A percentile compares a stretch with the other conserved stretches of the same genome.
These are phyloP conservation scores for Vachellia collinsii DNA, from an alignment of 306 rosid genomes.

Conservation along the genomic window DNA sequence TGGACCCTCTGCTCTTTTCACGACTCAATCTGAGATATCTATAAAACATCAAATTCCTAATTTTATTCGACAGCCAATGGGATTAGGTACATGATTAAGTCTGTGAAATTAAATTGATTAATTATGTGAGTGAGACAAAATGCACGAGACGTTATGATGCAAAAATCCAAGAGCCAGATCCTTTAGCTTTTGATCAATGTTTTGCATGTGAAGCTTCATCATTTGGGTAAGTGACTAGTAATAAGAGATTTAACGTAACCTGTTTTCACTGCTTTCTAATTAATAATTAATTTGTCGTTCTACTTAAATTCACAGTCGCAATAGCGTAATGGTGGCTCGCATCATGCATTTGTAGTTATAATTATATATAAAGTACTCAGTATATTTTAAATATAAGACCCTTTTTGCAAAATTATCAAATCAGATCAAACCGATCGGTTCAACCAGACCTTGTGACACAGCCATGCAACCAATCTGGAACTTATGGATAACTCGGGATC, in stretches of 20 bases:
- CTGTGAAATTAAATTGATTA: neutral
- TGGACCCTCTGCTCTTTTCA: neutral
- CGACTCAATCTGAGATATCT: neutral
- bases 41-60: neutral
- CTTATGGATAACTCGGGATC: too few relatives aligned
- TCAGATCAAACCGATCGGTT: too few relatives aligned
- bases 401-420: too few relatives aligned
- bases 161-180: constrained; percentile 53
- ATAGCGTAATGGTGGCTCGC: constrained; percentile 20
- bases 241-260: neutral
- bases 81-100: neutral
- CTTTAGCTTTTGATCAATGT: constrained; percentile 36
- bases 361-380: too few relatives aligned
- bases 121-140: neutral
- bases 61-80: neutral
- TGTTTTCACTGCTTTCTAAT: neutral
- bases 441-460: too few relatives aligned
- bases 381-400: too few relatives aligned
- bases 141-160: constrained; percentile 69
- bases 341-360: constrained; percentile 15
- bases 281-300: neutral
- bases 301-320: neutral
- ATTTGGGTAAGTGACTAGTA: constrained; percentile 41
- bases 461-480: too few relatives aligned
- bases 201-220: constrained; percentile 73